These are phyloP conservation scores for Elymus sibiricus DNA, from an alignment of 176 grass and related monocot genomes.

Conservation along the genomic window DNA sequence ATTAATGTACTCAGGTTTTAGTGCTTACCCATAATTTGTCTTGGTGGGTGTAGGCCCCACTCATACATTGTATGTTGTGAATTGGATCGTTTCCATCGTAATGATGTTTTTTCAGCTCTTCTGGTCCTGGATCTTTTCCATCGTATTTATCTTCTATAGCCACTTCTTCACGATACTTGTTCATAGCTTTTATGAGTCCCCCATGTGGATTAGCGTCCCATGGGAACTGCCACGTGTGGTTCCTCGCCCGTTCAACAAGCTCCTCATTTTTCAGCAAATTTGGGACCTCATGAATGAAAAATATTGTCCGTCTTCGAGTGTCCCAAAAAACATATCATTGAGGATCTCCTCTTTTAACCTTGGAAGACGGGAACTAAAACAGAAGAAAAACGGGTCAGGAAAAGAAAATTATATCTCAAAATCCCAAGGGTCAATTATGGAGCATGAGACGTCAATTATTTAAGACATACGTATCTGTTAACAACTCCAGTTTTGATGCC, in stretches of 20 bases:
- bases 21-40: not conserved
- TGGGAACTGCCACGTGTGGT: not conserved
- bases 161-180: not conserved
- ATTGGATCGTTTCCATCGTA: not conserved
- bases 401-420: not conserved
- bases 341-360: not conserved
- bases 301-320: not conserved
- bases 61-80: not conserved
- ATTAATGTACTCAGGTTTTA: not conserved
- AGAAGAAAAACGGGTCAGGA: not conserved
- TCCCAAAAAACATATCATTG: not conserved
- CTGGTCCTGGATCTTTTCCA: not conserved
- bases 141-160: not conserved
- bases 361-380: not conserved
- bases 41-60: not conserved
- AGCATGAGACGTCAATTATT: not conserved
- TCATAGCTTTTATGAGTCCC: not conserved
- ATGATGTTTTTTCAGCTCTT: not conserved
- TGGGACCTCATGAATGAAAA: not conserved
- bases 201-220: not conserved
- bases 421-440: not conserved
- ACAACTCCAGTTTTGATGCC: not conserved
- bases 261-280: not conserved
- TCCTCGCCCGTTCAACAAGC: not conserved
- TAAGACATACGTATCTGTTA: not conserved